These are phyloP conservation scores for Aspergillus hortae DNA, from an alignment of 2,329 filamentous ascomycete species.

Conservation along the genomic window DNA sequence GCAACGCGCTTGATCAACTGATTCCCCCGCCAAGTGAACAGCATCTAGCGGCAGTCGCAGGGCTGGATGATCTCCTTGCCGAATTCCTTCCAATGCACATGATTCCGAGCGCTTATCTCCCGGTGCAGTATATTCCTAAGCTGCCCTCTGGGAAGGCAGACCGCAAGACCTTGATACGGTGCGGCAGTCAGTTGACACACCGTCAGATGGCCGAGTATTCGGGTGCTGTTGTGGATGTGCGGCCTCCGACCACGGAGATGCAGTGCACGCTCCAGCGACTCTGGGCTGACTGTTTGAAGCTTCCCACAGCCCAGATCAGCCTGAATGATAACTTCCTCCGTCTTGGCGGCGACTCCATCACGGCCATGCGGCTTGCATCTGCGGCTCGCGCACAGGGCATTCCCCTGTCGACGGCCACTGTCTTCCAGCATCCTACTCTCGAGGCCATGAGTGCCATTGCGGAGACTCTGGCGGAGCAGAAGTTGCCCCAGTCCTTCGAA, in stretches of 20 bases:
- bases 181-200: conserved; percentile 1
- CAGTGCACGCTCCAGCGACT: conserved; percentile 5
- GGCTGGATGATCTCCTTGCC: conserved; percentile 4
- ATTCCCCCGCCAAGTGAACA: conserved; percentile 6
- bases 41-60: conserved; percentile 3
- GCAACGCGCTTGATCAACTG: neutral
- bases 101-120: conserved; percentile 8
- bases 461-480: conserved; percentile 4
- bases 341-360: conserved; percentile 13
- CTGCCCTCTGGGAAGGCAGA: conserved; percentile 9
- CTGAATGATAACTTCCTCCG: conserved; percentile 15
- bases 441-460: conserved; percentile 8
- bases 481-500: conserved; percentile 7
- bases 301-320: conserved; percentile 1
- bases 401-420: conserved; percentile 21
- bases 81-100: conserved; percentile 9
- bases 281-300: conserved; percentile 7
- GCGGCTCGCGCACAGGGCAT: conserved; percentile 11
- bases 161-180: conserved; percentile 4
- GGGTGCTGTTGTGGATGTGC: conserved; percentile 33
- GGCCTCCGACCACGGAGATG: conserved; percentile 2
- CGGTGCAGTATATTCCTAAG: conserved; percentile 5
- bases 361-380: conserved; percentile 7
- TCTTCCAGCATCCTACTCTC: conserved; percentile 23
- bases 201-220: conserved; percentile 5